Evolutionary conservation across 2,329 filamentous ascomycete species (phyloP).

Genomic region (Xenosphaeropsis pyriputrescens): DNA sequence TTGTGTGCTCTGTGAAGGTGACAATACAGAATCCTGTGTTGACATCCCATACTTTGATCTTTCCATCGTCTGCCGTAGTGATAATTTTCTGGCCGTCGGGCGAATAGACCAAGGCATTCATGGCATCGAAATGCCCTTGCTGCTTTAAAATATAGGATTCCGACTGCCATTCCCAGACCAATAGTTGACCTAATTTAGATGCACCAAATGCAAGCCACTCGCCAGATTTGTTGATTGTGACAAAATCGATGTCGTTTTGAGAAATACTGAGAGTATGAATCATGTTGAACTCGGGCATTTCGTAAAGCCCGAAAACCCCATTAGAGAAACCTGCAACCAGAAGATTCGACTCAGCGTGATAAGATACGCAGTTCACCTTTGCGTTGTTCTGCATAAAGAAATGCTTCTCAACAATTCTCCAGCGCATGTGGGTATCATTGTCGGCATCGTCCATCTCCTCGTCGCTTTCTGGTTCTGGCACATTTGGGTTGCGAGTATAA

Average conservation of each 20-base stretch:
- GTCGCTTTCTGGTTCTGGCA: slow-evolving; percentile 31
- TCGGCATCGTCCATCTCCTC: slow-evolving; percentile 46
- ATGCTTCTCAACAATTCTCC: slow-evolving; percentile 82
- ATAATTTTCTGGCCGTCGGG: slow-evolving; percentile 88
- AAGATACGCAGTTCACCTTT: slow-evolving; percentile 78
- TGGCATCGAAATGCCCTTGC: slow-evolving; percentile 90
- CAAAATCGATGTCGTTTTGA: slow-evolving; percentile 89
- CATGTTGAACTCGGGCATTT: slow-evolving; percentile 88
- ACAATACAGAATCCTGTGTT: slow-evolving; percentile 95
- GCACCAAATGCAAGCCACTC: slow-evolving; percentile 97
- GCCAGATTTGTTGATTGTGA: slow-evolving; percentile 84
- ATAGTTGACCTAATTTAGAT: slow-evolving; percentile 84
- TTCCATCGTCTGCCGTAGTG: slow-evolving; percentile 89
- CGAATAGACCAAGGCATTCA: slow-evolving; percentile 87
- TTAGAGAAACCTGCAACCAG: slow-evolving; percentile 95
- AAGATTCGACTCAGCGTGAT: slow-evolving; percentile 75
- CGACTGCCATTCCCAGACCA: slow-evolving; percentile 99
- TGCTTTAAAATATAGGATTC: slow-evolving; percentile 98
- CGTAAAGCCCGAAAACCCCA: slow-evolving; percentile 85
- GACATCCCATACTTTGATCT: slow-evolving; percentile 97
- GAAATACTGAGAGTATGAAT: slow-evolving; percentile 91
- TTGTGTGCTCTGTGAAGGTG: slow-evolving; percentile 93
- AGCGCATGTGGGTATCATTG: slow-evolving; percentile 56
- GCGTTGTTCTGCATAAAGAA: slow-evolving; percentile 90
- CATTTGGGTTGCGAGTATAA: slow-evolving; percentile 50